Evolutionary conservation across 805 yeast species (phyloP), one percentile per base, ranked within the genome.

Genomic region (Ogataea methylovora): DNA sequence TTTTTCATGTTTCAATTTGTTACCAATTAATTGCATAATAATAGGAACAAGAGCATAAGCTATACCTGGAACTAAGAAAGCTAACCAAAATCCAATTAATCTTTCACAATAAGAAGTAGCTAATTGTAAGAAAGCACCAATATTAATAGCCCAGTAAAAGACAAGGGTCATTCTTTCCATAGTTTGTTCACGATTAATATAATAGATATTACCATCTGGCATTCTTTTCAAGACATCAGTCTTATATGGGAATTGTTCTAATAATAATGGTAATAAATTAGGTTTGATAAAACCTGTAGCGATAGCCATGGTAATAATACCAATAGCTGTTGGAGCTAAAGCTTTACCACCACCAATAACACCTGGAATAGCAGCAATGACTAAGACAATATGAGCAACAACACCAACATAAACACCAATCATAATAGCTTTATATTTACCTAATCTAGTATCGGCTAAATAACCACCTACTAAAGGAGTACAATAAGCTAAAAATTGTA

Each of bases 151-250:
- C 73, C 76, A 71, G 53, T 72, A 72, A 51, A 71, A 72, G 29
- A 66, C 57, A 49, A 71, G 56, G 16, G 69, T 48, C 41, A 61
- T 44, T 26, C 52, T 48, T 43, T 60, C 62, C 37, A 67, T 49
- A 4, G 70, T 51, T 36, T 63, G 56, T 46, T 62, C 65, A 35
- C 71, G 60, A 44, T 68, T 73, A 29, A 69, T 56, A 45, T 81
- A 74, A 24, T 82, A 88, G 31, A 69, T 67, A 50, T 76, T 78
- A 37, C 94, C 94, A 19, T 65, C 51, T 43, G 76, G 73, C 33
- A 71, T 61, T 4, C 70, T 72, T 53, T 67, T 70, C 36, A 84
- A 73, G 33, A 69, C 73, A 42, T 76, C 80, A 44, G 70, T 67
- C 37, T 71, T 63, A 52, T 75, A 71, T 29, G 79, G 77, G 51